Conservation (phyloP, 2,329 filamentous ascomycete genomes). For the Zasmidium citrigriseum region DNA sequence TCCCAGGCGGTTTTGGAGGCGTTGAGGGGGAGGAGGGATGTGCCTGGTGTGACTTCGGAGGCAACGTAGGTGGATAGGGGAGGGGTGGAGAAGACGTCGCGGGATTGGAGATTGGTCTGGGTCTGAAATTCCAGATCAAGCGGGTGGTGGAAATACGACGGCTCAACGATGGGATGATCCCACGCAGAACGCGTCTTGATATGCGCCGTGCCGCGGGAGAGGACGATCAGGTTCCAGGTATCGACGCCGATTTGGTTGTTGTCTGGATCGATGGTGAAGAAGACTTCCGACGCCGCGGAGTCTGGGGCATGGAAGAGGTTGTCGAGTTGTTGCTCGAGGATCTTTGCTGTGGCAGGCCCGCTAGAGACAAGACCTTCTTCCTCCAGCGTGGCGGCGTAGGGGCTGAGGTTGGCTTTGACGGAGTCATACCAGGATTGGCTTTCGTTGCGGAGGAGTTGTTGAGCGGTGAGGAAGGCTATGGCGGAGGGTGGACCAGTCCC, state of each 20-base stretch:
- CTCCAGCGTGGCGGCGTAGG: constrained; percentile 30
- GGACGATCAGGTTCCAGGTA: constrained; percentile 38
- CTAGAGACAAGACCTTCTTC: constrained; percentile 21
- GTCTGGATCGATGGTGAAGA: constrained; percentile 39
- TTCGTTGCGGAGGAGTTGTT: constrained; percentile 38
- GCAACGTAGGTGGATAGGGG: constrained; percentile 31
- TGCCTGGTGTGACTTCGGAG: constrained; percentile 30
- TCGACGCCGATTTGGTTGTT: constrained; percentile 37
- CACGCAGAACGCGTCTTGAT: constrained; percentile 28
- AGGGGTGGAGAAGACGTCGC: constrained; percentile 29
- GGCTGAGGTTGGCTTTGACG: constrained; percentile 30
- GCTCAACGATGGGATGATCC: constrained; percentile 42
- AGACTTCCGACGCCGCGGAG: constrained; percentile 32
- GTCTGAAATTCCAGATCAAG: constrained; percentile 40
- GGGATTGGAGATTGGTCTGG: constrained; percentile 35
- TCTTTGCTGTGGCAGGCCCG: constrained; percentile 20
- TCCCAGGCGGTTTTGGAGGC: constrained; percentile 25
- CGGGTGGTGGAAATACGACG: constrained; percentile 44
- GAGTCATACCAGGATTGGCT: constrained; percentile 28
- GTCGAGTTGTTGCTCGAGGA: constrained; percentile 27
- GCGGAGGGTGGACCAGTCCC: constrained; percentile 42
- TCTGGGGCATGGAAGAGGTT: constrained; percentile 27
- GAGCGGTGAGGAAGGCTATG: constrained; percentile 38
- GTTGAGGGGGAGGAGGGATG: constrained; percentile 6
- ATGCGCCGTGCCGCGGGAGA: constrained; percentile 29